These are phyloP conservation scores for Populus davidiana DNA, from an alignment of 345 rosid species.

Conservation along the genomic window DNA sequence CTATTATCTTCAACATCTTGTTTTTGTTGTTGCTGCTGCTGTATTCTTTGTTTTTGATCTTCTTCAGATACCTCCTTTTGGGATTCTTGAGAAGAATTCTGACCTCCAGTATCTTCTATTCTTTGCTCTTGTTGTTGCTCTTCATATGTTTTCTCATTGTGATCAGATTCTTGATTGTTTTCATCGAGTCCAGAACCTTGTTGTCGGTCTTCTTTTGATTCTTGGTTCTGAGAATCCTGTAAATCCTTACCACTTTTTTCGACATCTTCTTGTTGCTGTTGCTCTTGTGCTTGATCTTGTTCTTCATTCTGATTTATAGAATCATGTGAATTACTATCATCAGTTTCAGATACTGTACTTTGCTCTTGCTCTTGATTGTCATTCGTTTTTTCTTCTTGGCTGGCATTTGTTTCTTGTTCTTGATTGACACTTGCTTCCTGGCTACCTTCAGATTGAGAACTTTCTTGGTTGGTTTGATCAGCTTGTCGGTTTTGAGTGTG, in stretches of 20 bases:
- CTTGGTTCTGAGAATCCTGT: slow-evolving; percentile 7
- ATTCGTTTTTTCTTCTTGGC: not conserved
- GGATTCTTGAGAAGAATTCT: slow-evolving; percentile 27
- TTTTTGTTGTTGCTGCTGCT: slow-evolving; percentile 25
- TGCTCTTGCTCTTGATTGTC: not conserved
- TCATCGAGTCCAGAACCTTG: not conserved
- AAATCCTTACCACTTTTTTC: not conserved
- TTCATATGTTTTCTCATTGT: not conserved
- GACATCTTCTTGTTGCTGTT: not conserved
- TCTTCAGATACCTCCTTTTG: slow-evolving; percentile 22
- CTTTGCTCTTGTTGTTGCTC: slow-evolving; percentile 7
- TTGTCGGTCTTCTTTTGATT: not conserved
- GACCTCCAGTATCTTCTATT: slow-evolving; percentile 49
- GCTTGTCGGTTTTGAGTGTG: slow-evolving; percentile 24
- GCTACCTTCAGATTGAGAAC: slow-evolving; percentile 1
- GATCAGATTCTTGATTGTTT: not conserved
- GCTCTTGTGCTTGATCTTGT: not conserved
- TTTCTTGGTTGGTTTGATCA: slow-evolving; percentile 18
- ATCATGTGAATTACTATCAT: not conserved
- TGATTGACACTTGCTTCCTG: slow-evolving; percentile 19
- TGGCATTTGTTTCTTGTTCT: slow-evolving; percentile 1
- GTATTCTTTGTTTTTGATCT: slow-evolving; percentile 25
- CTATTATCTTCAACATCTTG: not conserved
- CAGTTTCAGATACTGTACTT: not conserved
- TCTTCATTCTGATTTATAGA: not conserved